A percentile compares a stretch with the other conserved stretches of the same genome.
phyloP scores from a whole-genome alignment of 148 eudicot species.

The Silene latifolia region DNA sequence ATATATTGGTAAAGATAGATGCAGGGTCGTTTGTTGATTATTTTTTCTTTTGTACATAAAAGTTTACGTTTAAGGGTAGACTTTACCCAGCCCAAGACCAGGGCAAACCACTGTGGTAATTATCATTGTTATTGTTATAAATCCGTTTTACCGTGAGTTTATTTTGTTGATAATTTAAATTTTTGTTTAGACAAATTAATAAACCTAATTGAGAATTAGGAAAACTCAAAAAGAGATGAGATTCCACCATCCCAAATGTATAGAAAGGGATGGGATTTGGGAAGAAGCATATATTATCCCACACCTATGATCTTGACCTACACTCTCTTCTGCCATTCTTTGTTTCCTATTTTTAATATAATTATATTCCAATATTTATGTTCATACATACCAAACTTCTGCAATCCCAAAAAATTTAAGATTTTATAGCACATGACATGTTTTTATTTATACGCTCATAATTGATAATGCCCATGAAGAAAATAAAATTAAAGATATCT shows the following conservation, averaged over 20 bases:
- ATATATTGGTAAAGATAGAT: no score
- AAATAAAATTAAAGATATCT: slow-evolving; percentile 7
- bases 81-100: no score
- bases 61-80: no score
- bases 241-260: slow-evolving; percentile 45
- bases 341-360: slow-evolving; percentile 20
- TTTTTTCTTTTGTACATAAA: no score
- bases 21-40: no score
- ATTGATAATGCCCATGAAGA: slow-evolving; percentile 17
- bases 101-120: no score
- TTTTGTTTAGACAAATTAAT: no score
- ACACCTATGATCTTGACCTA: slow-evolving; percentile 58
- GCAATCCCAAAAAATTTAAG: slow-evolving; percentile 27
- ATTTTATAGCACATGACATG: slow-evolving; percentile 33
- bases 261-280: slow-evolving; percentile 44
- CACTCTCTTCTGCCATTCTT: slow-evolving; percentile 44
- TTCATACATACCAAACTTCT: slow-evolving; percentile 23
- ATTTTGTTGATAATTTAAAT: no score
- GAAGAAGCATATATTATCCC: slow-evolving; percentile 32
- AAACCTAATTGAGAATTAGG: slow-evolving; percentile 14
- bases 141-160: no score
- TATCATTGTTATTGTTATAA: no score
- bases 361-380: neutral
- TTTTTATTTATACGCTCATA: slow-evolving; percentile 14
- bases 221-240: slow-evolving; percentile 42